phyloP scores from a whole-genome alignment of 2,329 filamentous ascomycete genomes.

The Aspergillus eucalypticola region DNA sequence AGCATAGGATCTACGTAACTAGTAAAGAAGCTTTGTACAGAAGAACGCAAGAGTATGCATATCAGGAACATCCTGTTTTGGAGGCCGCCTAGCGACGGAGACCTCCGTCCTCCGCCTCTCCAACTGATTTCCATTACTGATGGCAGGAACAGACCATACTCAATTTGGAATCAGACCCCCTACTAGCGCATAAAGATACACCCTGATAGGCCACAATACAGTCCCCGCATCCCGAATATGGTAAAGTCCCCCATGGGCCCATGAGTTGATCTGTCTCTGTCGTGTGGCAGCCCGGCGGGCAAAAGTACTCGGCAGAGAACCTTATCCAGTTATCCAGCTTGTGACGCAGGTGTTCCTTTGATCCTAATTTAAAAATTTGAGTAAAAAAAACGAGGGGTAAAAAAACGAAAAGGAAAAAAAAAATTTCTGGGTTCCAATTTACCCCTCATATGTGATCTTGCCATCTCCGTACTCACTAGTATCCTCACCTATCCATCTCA shows the following conservation, averaged over 20 bases:
- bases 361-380: neutral
- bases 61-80: neutral
- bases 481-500: neutral
- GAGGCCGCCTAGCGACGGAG: neutral
- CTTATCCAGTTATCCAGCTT: neutral
- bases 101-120: neutral
- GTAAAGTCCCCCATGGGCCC: neutral
- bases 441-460: slow-evolving; percentile 14
- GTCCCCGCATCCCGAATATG: neutral
- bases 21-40: too few relatives aligned
- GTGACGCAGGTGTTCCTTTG: slow-evolving; percentile 3
- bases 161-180: neutral
- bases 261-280: neutral
- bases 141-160: neutral
- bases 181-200: neutral
- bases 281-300: neutral
- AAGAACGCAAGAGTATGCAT: too few relatives aligned
- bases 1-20: too few relatives aligned
- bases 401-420: neutral
- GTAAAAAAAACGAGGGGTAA: neutral
- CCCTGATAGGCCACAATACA: neutral
- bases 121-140: neutral
- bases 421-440: slow-evolving; percentile 6
- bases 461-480: neutral
- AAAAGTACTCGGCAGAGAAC: slow-evolving; percentile 2